Evolutionary conservation across 768 basidiomycete genomes (phyloP), one percentile per base, ranked within the genome.

Genomic region (Psilocybe azurescens): DNA sequence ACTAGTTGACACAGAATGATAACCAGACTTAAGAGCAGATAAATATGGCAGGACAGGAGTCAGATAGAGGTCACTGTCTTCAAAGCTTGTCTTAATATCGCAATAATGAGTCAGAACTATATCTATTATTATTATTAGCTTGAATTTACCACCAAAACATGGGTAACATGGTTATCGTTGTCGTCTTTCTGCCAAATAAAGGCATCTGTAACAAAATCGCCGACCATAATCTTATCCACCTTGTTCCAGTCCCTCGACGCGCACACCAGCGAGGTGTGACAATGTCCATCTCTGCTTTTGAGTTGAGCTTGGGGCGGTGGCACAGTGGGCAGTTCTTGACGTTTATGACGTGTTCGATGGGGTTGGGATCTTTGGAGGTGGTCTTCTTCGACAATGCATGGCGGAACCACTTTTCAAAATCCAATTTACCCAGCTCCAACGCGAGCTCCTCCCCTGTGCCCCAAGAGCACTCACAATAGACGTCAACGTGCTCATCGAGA

Each of bases 211-310:
- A 98, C 96, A 66, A 93, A 99, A 71, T 97, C 95, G 16, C 93
- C 90, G 9, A 97, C 95, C 49, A 97, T 87, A 65, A 99, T 94
- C 64, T 89, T 75, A 69, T 97, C 90, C 30, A 99, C 90, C 62
- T 89, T 85, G 38, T 83, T 87, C 95, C 96, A 98, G 73, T 99
- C 97, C 67, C 89, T 86, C 5, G 90, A 93, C 9, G 97, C 95
- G 69, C 97, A 99, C 9, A 98, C 87, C 1, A n/a, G 95, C 97
- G n/a, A 99, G 77, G 74, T 99, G 97, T 98, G 56, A 99, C 81
- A 69, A 99, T 97, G 72, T 97, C 96, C 69, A 95, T 81, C 75
- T 98, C 97, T 0, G 89, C 93, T 73, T 95, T 95, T 56, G 86
- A 84, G 74, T 86, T 91, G 67, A 99, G 70, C 48, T 95, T 79